Evolutionary conservation across 129 eudicot species (phyloP).

Genomic region (Centrapalus pauciflorus): DNA sequence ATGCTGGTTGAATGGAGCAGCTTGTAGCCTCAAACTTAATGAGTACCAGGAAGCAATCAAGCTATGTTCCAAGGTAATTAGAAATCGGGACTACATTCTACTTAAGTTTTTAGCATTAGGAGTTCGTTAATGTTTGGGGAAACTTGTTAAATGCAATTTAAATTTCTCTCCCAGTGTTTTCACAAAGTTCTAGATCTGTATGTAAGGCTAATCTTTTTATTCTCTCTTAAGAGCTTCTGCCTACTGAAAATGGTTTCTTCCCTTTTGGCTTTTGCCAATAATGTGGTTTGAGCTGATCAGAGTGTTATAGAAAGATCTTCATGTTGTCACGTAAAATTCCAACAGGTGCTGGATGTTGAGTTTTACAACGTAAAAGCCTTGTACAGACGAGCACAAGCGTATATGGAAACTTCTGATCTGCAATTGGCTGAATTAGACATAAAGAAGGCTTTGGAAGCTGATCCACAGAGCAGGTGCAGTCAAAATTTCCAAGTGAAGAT

Average conservation of each 20-base stretch:
- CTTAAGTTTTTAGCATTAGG: too few relatives aligned
- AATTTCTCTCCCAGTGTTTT: too few relatives aligned
- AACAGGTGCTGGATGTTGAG: slow-evolving; percentile 60
- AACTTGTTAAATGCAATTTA: too few relatives aligned
- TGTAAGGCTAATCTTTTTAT: too few relatives aligned
- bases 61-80: slow-evolving; percentile 65
- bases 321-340: neutral
- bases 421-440: slow-evolving; percentile 60
- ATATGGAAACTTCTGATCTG: slow-evolving; percentile 45
- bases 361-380: slow-evolving; percentile 62
- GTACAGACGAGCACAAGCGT: slow-evolving; percentile 67
- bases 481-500: neutral
- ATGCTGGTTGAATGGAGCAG: slow-evolving; percentile 73
- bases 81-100: too few relatives aligned
- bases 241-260: neutral
- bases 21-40: slow-evolving; percentile 50
- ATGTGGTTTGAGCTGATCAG: neutral
- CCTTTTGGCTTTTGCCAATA: too few relatives aligned
- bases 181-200: too few relatives aligned
- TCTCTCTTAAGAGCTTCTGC: too few relatives aligned
- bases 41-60: slow-evolving; percentile 42
- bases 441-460: slow-evolving; percentile 64
- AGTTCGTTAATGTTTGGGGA: too few relatives aligned
- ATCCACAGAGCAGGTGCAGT: slow-evolving; percentile 57
- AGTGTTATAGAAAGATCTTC: neutral